A percentile compares a stretch with the other conserved stretches of the same genome.
These are phyloP conservation scores for Citrullus colocynthis DNA, from an alignment of 306 rosid species.

Conservation along the genomic window DNA sequence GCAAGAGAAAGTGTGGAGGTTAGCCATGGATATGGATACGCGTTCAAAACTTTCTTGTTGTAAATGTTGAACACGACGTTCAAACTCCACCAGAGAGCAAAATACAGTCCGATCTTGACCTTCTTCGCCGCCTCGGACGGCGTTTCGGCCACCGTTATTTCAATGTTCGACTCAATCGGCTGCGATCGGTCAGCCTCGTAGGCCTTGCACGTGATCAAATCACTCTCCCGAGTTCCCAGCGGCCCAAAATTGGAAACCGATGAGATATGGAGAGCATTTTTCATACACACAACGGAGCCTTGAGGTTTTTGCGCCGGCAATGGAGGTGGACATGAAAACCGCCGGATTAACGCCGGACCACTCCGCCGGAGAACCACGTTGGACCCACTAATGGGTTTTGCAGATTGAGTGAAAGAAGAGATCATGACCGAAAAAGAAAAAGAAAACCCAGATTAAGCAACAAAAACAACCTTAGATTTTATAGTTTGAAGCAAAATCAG, in stretches of 20 bases:
- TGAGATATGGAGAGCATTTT: not conserved
- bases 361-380: constrained; percentile 15
- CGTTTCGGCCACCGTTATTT: constrained; percentile 14
- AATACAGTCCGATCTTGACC: constrained; percentile 76
- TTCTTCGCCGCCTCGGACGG: constrained; percentile 55
- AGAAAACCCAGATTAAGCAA: not conserved
- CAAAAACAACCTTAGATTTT: not conserved
- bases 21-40: constrained; percentile 89
- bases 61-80: constrained; percentile 92
- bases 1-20: constrained; percentile 93
- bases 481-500: not conserved
- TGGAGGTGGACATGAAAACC: not conserved
- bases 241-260: not conserved
- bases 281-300: not conserved
- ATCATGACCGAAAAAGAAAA: constrained; percentile 21
- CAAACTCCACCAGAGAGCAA: constrained; percentile 94
- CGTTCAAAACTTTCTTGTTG: constrained; percentile 94
- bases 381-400: constrained; percentile 12
- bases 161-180: constrained; percentile 27
- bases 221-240: not conserved
- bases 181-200: constrained; percentile 39
- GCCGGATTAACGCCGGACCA: not conserved
- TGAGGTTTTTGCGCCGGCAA: not conserved
- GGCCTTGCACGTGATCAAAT: not conserved
- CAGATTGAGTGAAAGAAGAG: constrained; percentile 24